Base-by-base conservation (phyloP, 2,329 filamentous ascomycete genomes). In the Dendrostoma leiphaemia region DNA sequence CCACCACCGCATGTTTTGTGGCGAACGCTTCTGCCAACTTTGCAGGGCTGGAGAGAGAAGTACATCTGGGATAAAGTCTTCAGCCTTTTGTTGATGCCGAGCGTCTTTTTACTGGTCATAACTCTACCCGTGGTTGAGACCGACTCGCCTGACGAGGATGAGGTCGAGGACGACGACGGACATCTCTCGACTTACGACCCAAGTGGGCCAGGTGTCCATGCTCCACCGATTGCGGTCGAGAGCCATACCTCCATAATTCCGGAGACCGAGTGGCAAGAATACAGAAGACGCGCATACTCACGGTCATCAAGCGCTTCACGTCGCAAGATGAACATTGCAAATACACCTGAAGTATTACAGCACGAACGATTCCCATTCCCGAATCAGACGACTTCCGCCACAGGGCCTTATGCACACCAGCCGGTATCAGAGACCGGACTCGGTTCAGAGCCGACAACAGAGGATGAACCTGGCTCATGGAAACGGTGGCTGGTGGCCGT, bases 41-140 rank as follows among this genome's bases (percentile, higher is more conserved):
- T 99, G 28, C 86, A 85, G 60, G 85, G 81, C 24, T 99, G 93
- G 91, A 76, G 71, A 40, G 83, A 88, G 26, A 97, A 97, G 71
- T 84, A 77, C n/a, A 70, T 88, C n/a, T 91, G 86, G 84, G 92
- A 93, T 63, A 91, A 89, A 65, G 73, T 91, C 41, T 74, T 97
- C 45, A 93, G 91, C 38, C 64, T 94, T 10, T 79, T 95, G 34
- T 92, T 92, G 7, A 86, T 91, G n/a, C 90, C 92, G 1, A 95
- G 89, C 62, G 91, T 99, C 34, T 90, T 99, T 59, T 73, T 97
- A 2, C 78, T 99, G 4, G 93, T 93, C 1, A 84, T 94, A 44
- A 99, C 94, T 0, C 71, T 99, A 4, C 94, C 95, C 0, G 91
- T 99, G 1, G 90, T 96, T 6, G 93, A 97, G 63, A 82, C 82